Conservation (phyloP, 306 rosid genomes). For the Arachis stenosperma region DNA sequence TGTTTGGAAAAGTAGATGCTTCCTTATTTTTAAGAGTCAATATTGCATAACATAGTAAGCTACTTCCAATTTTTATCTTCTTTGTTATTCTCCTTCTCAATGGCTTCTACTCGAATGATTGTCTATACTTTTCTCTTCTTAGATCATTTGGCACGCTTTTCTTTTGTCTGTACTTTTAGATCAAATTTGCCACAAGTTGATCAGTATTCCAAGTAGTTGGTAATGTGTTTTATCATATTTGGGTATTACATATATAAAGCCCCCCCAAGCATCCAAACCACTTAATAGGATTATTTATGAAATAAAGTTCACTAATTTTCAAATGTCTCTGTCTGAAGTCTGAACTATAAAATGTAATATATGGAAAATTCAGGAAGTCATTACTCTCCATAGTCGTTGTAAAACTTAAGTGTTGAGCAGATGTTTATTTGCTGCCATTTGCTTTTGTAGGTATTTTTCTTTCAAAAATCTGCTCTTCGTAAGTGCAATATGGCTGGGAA, state of each 20-base stretch:
- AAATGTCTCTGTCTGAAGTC: constrained; percentile 28
- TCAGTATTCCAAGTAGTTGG: constrained; percentile 24
- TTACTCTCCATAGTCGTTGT: neutral
- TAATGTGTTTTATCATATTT: constrained; percentile 16
- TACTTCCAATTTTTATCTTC: neutral
- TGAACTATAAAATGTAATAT: neutral
- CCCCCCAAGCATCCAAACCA: constrained; percentile 1
- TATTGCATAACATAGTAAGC: neutral
- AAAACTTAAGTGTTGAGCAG: constrained; percentile 7
- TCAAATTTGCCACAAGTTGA: constrained; percentile 26
- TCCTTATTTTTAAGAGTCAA: constrained; percentile 3
- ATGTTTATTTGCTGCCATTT: constrained; percentile 34
- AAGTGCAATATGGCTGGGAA: constrained; percentile 99
- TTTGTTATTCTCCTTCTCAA: neutral
- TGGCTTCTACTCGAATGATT: constrained; percentile 11
- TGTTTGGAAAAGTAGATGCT: constrained; percentile 12
- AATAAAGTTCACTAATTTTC: constrained; percentile 11
- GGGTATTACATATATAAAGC: constrained; percentile 15
- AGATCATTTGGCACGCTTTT: neutral
- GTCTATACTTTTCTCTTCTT: neutral
- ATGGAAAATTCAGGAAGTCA: neutral
- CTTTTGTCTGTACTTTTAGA: neutral
- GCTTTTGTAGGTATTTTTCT: constrained; percentile 75
- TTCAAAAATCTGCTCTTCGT: constrained; percentile 95
- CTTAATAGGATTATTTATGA: constrained; percentile 4